These are phyloP conservation scores for Phytophthora meadii DNA, from an alignment of 352 stramenopile genomes.

Conservation along the genomic window DNA sequence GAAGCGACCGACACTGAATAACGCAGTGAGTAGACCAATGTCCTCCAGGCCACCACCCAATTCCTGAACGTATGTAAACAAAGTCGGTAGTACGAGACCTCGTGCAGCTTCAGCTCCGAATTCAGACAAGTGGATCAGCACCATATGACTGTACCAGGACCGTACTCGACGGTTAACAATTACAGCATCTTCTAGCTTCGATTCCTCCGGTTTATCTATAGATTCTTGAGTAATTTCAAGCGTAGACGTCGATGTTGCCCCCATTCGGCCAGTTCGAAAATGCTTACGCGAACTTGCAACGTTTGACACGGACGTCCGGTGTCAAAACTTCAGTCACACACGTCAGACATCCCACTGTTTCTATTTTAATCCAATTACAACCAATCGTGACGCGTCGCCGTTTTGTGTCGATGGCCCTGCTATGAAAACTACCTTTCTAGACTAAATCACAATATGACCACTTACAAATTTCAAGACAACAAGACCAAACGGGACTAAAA, in stretches of 20 bases:
- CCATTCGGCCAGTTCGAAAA: slow-evolving; percentile 9
- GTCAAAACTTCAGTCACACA: slow-evolving; percentile 25
- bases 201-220: slow-evolving; percentile 7
- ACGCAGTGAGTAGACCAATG: slow-evolving; percentile 63
- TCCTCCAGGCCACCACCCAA: slow-evolving; percentile 65
- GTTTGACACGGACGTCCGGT: slow-evolving; percentile 23
- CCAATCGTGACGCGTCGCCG: too few species aligned
- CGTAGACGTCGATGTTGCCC: not conserved
- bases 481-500: too few species aligned
- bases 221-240: slow-evolving; percentile 8
- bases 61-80: slow-evolving; percentile 68
- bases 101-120: slow-evolving; percentile 68
- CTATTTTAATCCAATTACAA: slow-evolving; percentile 32
- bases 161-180: slow-evolving; percentile 4
- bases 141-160: slow-evolving; percentile 66
- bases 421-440: too few species aligned
- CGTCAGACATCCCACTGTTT: slow-evolving; percentile 26
- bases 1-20: slow-evolving; percentile 70
- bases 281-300: not conserved
- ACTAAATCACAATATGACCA: too few species aligned
- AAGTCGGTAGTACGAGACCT: slow-evolving; percentile 67
- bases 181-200: slow-evolving; percentile 1
- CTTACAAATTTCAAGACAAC: too few species aligned
- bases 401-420: too few species aligned
- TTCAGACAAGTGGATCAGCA: slow-evolving; percentile 63